These are phyloP conservation scores for Xerocomus minutiporus DNA, from an alignment of 1,284 basidiomycete species.

Conservation along the genomic window DNA sequence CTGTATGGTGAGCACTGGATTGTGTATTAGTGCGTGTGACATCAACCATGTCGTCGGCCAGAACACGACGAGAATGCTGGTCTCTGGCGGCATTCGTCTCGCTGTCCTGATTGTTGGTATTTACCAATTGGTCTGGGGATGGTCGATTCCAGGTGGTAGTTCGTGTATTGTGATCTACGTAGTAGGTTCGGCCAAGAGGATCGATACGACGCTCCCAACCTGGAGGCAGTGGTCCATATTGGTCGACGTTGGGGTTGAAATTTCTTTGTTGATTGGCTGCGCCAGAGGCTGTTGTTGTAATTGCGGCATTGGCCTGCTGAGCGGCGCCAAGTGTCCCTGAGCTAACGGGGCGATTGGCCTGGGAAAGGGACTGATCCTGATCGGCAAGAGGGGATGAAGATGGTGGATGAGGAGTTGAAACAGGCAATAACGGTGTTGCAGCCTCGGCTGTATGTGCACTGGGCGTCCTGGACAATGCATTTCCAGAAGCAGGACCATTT, in stretches of 20 bases:
- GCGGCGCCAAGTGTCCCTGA: constrained; percentile 11
- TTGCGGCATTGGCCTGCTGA: constrained; percentile 26
- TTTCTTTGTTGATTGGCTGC: constrained; percentile 53
- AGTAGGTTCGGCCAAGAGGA: constrained; percentile 87
- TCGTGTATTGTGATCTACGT: constrained; percentile 90
- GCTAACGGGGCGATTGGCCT: constrained; percentile 27
- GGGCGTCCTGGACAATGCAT: constrained; percentile 45
- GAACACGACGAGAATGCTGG: constrained; percentile 70
- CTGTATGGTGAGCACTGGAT: constrained; percentile 32
- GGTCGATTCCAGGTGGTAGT: constrained; percentile 90
- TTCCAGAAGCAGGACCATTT: constrained; percentile 35
- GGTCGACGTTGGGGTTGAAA: constrained; percentile 84
- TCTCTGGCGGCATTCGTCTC: constrained; percentile 72
- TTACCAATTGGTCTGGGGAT: constrained; percentile 51
- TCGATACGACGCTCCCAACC: constrained; percentile 95
- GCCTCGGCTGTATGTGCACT: constrained; percentile 52
- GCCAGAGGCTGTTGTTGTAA: constrained; percentile 27
- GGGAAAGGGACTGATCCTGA: constrained; percentile 23
- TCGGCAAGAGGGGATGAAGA: constrained; percentile 23
- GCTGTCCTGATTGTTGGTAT: constrained; percentile 49
- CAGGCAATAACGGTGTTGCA: constrained; percentile 32
- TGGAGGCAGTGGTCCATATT: constrained; percentile 73
- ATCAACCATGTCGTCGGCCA: constrained; percentile 79
- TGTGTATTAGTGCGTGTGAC: constrained; percentile 36
- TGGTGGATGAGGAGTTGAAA: constrained; percentile 37